Evolutionary conservation across 352 stramenopile species (phyloP), one percentile per base, ranked within the genome.

Genomic region (Phytopythium mirpurense): DNA sequence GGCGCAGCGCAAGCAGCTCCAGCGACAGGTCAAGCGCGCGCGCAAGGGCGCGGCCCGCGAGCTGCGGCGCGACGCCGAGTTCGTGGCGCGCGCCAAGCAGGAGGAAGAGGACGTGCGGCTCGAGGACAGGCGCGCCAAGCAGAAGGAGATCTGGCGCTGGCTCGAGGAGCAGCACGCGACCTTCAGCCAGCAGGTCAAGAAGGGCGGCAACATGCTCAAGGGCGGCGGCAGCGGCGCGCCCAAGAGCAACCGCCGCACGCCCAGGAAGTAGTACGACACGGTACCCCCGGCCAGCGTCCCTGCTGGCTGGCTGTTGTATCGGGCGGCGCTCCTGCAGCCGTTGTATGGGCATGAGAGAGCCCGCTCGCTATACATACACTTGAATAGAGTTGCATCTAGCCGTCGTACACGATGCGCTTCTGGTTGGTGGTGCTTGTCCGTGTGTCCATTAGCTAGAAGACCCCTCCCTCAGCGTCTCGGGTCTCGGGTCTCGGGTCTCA

Each of bases 141-240:
- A 97, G 58, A 78, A 96, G 62, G 96, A 98, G 78, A 98, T 98
- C 67, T 96, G 90, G 63, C 70, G 73, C 49, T 99, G 94, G 95
- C 70, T 99, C 61, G 93, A 98, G 64, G 72, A 96, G 50, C 94
- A 99, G 63, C 96, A 98, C 66, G 95, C 94, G 5, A 98, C 94
- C 59, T 98, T 99, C 75, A 98, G 98, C 70, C 81, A 98, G 59
- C 95, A 98, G 79, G 96, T 98, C 27, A 85, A 92, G 60, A 92
- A 97, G 66, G 95, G 95, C 51, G 95, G 95, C 51, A 78, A 96
- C 41, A 90, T 98, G 60, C 77, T 99, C 58, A 98, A 94, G 64
- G 96, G 95, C 47, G 95, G 95, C 63, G 96, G 96, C 49, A 86
- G 78, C 21, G 48, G 48, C 21, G 51, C 40, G 9, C 51, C 51